Conservation (phyloP, 2,329 filamentous ascomycete genomes). For the Aureobasidium zeae region DNA sequence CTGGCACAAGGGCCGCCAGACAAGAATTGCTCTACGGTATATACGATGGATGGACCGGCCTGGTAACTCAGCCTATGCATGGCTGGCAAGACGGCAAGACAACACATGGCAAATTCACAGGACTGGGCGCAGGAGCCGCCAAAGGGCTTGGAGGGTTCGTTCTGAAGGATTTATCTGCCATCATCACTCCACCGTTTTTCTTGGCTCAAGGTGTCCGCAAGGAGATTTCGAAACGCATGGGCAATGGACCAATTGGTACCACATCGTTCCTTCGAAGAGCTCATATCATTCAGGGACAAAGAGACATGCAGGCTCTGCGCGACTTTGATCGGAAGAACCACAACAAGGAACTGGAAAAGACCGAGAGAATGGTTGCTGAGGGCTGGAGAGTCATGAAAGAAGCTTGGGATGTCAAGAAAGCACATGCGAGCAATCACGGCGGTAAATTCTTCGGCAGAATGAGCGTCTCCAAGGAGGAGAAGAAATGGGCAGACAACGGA, state of each 20-base stretch:
- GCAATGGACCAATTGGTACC: slow-evolving; percentile 23
- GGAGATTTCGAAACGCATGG: slow-evolving; percentile 53
- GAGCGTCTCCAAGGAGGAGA: slow-evolving; percentile 22
- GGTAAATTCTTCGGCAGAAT: slow-evolving; percentile 21
- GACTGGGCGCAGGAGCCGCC: slow-evolving; percentile 52
- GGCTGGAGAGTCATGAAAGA: slow-evolving; percentile 28
- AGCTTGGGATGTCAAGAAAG: slow-evolving; percentile 25
- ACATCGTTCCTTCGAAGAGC: slow-evolving; percentile 25
- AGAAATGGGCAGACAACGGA: slow-evolving; percentile 25
- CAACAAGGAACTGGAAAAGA: slow-evolving; percentile 18
- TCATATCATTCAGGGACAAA: slow-evolving; percentile 26
- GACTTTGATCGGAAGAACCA: slow-evolving; percentile 17
- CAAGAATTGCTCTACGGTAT: slow-evolving; percentile 54
- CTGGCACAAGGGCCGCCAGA: slow-evolving; percentile 66
- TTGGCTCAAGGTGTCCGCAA: slow-evolving; percentile 74
- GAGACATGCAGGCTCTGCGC: slow-evolving; percentile 22
- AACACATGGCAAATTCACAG: slow-evolving; percentile 23
- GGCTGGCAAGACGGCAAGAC: slow-evolving; percentile 49
- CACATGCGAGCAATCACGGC: slow-evolving; percentile 19
- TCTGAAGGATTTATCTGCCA: slow-evolving; percentile 67
- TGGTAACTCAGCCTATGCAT: slow-evolving; percentile 67
- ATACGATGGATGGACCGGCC: slow-evolving; percentile 71
- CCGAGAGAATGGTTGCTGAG: slow-evolving; percentile 20
- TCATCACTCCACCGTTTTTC: slow-evolving; percentile 61
- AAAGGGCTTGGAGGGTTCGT: slow-evolving; percentile 76